Evolutionary conservation across 495 filamentous ascomycete genomes (phyloP), one percentile per base, ranked within the genome.

Genomic region (Immersiella caudata): DNA sequence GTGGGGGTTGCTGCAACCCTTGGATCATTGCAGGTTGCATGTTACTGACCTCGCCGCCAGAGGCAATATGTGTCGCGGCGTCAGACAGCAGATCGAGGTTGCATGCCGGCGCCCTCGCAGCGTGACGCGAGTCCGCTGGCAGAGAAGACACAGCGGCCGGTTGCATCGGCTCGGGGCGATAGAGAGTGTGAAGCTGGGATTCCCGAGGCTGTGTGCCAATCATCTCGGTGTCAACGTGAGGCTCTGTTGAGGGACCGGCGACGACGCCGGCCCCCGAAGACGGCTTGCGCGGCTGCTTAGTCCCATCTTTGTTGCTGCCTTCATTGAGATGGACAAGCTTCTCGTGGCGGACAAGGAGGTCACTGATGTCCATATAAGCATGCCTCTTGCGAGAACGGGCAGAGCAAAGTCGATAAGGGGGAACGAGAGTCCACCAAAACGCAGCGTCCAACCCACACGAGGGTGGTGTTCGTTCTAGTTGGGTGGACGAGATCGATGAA

Each of bases 311-410:
- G 68, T 76, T 79, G 62, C 74, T 79, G 59, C 79, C 81, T 73
- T 90, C 87, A 72, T 86, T 86, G 70, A 88, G 85, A 78, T 91
- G 89, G 70, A 90, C 88, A 78, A 90, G 83, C 79, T 88, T 89
- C 78, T 90, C 86, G 82, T 91, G 89, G 72, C 89, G 87, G 73
- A 89, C 87, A 73, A 91, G 83, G 54, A 90, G 83, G 76, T 91
- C 88, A 74, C 89, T 90, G 77, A 86, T 84, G 79, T 82, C 78
- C 81, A 83, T 81, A 76, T 81, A 82, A 83, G 78, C 78, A 76
- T 81, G 71, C 74, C 71, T 71, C 70, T 69, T 69, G 25, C 35
- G 21, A n/a, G 24, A 50, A n/a, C 52, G 22, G n/a, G 55, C 58
- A 58, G 9, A 60, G 40, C 56, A 27, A n/a, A 14, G 35, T 63